Evolutionary conservation across 1,284 basidiomycete species (phyloP), one percentile per base, ranked within the genome.

Genomic region (Dichomitus squalens): DNA sequence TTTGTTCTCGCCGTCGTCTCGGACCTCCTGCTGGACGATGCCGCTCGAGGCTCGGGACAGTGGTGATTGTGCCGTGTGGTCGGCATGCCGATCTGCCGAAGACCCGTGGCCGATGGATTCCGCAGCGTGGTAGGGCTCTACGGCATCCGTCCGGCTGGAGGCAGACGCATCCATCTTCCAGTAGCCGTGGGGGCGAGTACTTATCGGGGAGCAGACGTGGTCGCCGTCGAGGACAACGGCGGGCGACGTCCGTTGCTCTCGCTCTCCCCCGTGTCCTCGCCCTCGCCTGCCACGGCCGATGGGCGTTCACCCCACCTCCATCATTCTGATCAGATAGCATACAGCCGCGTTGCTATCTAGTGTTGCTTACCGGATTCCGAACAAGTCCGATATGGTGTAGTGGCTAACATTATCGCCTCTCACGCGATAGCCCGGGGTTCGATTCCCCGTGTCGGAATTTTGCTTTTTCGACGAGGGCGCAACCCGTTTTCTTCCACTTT

Each of bases 71-170:
- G 58, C 58, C 52, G 61, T 25, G 58, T 31, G 35, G 35, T 60
- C 58, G 61, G 61, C 54, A 58, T 58, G 58, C 57, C 59, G 61
- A 53, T n/a, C 44, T 63, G 61, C 61, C 59, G 61, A 63, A n/a
- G 49, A 47, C 56, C 57, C 57, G 56, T 57, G 53, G 44, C 58
- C 53, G 44, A 58, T 53, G 52, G 58, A 49, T 49, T 55, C 52
- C 60, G 57, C 57, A 57, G 60, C 52, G 49, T 49, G 54, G 33
- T 59, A 36, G n/a, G 40, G 40, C 31, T 53, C 58, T 39, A 46
- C 61, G 49, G 61, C 61, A 55, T 57, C 49, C 52, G 55, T 56
- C 48, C 57, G 59, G 59, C 61, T 57, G 36, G 54, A 44, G 29
- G 56, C 56, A 50, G 61, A 35, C 51, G 49, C 5, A 43, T 51